Evolutionary conservation across 345 rosid species (phyloP).

Genomic region (Murraya paniculata): DNA sequence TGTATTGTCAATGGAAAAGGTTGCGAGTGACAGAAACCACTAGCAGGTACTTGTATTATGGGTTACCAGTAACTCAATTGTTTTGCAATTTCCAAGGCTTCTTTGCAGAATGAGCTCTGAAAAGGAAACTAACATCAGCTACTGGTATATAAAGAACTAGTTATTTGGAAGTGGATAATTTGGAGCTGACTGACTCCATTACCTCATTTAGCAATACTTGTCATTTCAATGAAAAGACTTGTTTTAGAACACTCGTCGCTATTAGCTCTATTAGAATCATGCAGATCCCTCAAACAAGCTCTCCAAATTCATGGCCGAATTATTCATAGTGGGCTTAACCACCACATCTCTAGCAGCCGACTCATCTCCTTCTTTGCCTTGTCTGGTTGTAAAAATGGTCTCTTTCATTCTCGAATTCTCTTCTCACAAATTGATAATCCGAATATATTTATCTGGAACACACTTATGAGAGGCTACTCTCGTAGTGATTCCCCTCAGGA

Average conservation of each 20-base stretch:
- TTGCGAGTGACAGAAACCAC: background rate
- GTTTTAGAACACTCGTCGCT: slow-evolving; percentile 6
- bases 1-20: background rate
- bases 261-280: slow-evolving; percentile 24
- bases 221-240: slow-evolving; percentile 2
- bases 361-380: slow-evolving; percentile 36
- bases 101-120: background rate
- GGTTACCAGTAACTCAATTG: background rate
- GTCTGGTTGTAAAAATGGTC: slow-evolving; percentile 23
- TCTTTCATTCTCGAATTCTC: slow-evolving; percentile 26
- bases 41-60: background rate
- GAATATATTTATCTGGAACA: slow-evolving; percentile 34
- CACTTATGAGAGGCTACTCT: slow-evolving; percentile 38
- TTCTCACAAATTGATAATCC: slow-evolving; percentile 30
- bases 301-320: slow-evolving; percentile 38
- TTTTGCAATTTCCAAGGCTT: background rate
- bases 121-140: background rate
- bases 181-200: background rate
- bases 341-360: slow-evolving; percentile 23
- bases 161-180: background rate
- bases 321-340: slow-evolving; percentile 22
- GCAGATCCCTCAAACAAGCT: slow-evolving; percentile 32
- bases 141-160: background rate
- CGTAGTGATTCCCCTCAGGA: slow-evolving; percentile 27
- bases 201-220: background rate